Conservation (phyloP, 169 alveolate genomes). For the Babesia sp. region DNA sequence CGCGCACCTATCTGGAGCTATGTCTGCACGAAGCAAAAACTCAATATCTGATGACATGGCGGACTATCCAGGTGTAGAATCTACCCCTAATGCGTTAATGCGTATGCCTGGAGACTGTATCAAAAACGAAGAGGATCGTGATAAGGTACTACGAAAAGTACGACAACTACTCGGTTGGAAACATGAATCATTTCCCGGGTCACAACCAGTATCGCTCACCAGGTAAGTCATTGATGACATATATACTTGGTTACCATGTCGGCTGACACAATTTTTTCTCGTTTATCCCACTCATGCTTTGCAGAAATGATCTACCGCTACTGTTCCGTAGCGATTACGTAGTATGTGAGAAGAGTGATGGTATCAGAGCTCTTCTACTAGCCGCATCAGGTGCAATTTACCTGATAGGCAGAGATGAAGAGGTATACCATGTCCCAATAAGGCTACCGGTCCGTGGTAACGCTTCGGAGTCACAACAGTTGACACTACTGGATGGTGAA, state of each 20-base stretch:
- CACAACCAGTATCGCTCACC: conserved; percentile 87
- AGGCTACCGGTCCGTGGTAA: conserved; percentile 79
- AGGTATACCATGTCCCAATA: conserved; percentile 77
- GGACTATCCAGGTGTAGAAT: neutral
- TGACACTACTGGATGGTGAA: conserved; percentile 88
- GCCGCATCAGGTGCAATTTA: conserved; percentile 84
- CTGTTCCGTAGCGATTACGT: conserved; percentile 79
- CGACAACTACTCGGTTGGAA: conserved; percentile 83
- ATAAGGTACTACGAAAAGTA: conserved; percentile 65
- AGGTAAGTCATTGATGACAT: conserved; percentile 13
- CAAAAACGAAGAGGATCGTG: conserved; percentile 33
- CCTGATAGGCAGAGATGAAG: conserved; percentile 85
- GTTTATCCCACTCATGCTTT: too few species aligned
- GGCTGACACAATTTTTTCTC: too few species aligned
- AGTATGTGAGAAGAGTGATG: conserved; percentile 90
- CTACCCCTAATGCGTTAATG: conserved; percentile 2
- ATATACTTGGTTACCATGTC: neutral
- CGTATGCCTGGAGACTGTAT: conserved; percentile 57
- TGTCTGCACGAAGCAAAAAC: too few species aligned
- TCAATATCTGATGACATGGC: too few species aligned
- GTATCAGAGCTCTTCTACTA: conserved; percentile 82
- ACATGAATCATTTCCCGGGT: conserved; percentile 85
- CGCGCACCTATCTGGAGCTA: too few species aligned
- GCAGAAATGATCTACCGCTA: conserved; percentile 63
- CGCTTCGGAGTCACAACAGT: conserved; percentile 77